These are phyloP conservation scores for Corinectria fuckeliana DNA, from an alignment of 2,329 filamentous ascomycete genomes.

Conservation along the genomic window DNA sequence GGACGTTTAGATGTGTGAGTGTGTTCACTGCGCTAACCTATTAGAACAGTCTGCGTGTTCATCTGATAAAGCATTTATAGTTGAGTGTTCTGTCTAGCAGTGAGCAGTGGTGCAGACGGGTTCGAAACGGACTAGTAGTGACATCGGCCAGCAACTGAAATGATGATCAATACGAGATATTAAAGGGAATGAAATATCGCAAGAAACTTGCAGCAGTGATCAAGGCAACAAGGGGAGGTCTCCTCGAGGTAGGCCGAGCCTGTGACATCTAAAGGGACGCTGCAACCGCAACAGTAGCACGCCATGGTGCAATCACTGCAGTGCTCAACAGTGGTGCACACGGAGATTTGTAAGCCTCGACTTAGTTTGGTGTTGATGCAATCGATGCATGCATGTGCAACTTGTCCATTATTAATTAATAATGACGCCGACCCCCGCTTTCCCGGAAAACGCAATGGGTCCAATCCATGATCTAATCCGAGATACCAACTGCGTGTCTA, in stretches of 20 bases:
- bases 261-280: background rate
- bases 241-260: background rate
- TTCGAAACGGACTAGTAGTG: too few species aligned
- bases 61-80: background rate
- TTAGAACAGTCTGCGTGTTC: background rate
- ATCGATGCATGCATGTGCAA: background rate
- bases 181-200: background rate
- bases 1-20: background rate
- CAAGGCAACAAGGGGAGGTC: too few species aligned
- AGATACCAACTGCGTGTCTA: slow-evolving; percentile 3
- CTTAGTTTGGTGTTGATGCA: background rate
- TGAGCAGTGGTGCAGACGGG: background rate
- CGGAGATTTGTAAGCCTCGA: background rate
- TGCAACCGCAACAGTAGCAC: background rate
- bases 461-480: slow-evolving; percentile 5
- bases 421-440: slow-evolving; percentile 11
- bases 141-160: background rate
- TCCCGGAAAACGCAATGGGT: slow-evolving; percentile 6
- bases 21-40: too few species aligned
- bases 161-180: background rate
- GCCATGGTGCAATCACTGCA: too few species aligned
- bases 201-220: background rate
- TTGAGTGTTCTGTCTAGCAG: background rate
- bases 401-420: slow-evolving; percentile 3
- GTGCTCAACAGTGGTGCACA: background rate